Evolutionary conservation across 192 early-diverging fungal species (phyloP), one percentile per base, ranked within the genome.

Genomic region (Coemansia sp.): DNA sequence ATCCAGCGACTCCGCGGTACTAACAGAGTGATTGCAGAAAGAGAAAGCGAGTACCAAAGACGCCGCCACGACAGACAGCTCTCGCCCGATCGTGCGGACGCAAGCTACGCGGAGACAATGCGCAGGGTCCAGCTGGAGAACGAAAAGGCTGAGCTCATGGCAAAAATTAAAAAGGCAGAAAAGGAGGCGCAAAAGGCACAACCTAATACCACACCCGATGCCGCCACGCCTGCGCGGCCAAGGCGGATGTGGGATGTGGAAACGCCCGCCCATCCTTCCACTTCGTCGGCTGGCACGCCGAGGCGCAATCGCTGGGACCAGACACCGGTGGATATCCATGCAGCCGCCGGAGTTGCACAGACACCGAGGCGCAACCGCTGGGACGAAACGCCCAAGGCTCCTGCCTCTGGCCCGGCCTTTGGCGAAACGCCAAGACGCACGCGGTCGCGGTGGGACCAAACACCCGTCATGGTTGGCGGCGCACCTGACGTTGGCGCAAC

Each of bases 371-470:
- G 69, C 62, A 81, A 67, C 44, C 73, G 88, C 11, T 93, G 90
- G 91, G 95, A 94, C 58, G 94, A 82, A 63, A 82, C 79, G 34
- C 79, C 79, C 44, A 52, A 71, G 46, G 52, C 45, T 5, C 35
- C 39, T 24, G 16, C 91, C 7, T 84, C 78, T 51, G 82, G 78
- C 12, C 71, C 23, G 9, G 74, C 62, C 4, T 64, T 58, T 68
- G 84, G 65, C 48, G 87, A 69, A 53, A 87, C 87, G 44, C 87
- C 90, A 20, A 68, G 78, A 41, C 85, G 85, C 16, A 94, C 95
- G 64, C 88, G 91, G 61, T 97, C 95, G 14, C 84, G 95, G 39
- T 99, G 97, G 97, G 97, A 98, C 68, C 95, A 95, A 68, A 99
- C 97, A 0, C 97, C 95, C 10, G 63, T 92, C 18, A 86, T 85